Conservation (phyloP, 225 moss, liverwort and hornwort genomes). For the Sphagnum tenellum region DNA sequence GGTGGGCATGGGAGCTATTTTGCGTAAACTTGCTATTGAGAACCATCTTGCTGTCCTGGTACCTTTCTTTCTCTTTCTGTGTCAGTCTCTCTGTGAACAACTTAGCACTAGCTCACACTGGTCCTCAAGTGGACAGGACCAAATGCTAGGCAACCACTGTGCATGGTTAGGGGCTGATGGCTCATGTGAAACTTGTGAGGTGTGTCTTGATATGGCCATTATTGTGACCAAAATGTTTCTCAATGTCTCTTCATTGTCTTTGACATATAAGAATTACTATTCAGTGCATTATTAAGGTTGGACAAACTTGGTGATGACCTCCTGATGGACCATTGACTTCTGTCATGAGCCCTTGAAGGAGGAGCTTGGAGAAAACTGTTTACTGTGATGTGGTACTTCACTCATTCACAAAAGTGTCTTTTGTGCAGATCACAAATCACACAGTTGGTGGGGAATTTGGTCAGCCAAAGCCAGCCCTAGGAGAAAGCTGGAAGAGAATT, state of each 20-base stretch:
- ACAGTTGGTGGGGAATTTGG: conserved; percentile 83
- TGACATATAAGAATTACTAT: neutral
- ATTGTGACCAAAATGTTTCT: neutral
- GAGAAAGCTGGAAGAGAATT: conserved; percentile 87
- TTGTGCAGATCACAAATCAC: conserved; percentile 76
- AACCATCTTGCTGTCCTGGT: conserved; percentile 79
- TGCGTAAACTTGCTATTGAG: conserved; percentile 67
- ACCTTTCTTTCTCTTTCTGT: conserved; percentile 4
- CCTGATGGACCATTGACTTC: too few species aligned
- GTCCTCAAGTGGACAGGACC: too few species aligned
- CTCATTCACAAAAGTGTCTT: neutral
- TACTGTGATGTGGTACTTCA: too few species aligned
- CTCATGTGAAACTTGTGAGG: too few species aligned
- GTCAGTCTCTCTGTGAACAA: neutral
- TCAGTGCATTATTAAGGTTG: neutral
- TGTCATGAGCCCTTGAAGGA: too few species aligned
- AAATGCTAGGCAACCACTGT: too few species aligned
- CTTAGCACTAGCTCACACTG: neutral
- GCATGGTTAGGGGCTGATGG: too few species aligned
- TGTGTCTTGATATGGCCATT: too few species aligned
- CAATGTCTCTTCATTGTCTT: too few species aligned
- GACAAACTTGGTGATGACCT: too few species aligned
- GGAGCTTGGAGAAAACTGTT: too few species aligned
- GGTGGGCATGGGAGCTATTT: conserved; percentile 61
- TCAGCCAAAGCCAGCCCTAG: conserved; percentile 78